Conservation (phyloP, 805 yeast species). For the Candida railenensis region DNA sequence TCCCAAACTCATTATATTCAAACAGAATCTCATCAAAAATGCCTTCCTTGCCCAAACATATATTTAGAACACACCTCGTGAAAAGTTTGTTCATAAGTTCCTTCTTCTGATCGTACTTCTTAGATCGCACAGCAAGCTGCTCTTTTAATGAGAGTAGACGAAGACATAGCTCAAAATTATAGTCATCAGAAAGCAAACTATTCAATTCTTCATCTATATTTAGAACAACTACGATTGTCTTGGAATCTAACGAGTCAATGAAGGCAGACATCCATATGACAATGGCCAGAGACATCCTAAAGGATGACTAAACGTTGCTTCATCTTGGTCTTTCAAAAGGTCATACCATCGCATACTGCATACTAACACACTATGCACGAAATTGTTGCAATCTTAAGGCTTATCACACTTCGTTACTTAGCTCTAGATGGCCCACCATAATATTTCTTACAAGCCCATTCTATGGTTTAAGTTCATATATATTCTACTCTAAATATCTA, state of each 20-base stretch:
- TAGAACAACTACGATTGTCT: background rate
- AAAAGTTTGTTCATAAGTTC: slow-evolving; percentile 48
- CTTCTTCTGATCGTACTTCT: slow-evolving; percentile 29
- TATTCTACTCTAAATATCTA: too few species aligned
- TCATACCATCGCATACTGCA: too few species aligned
- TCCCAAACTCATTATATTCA: slow-evolving; percentile 47
- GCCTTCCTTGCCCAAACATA: slow-evolving; percentile 16
- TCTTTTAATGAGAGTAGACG: slow-evolving; percentile 43
- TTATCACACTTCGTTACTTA: too few species aligned
- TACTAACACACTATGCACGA: too few species aligned
- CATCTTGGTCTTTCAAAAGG: too few species aligned
- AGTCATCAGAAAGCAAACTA: slow-evolving; percentile 27
- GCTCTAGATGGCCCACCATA: too few species aligned
- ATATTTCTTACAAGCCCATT: too few species aligned
- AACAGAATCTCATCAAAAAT: slow-evolving; percentile 20
- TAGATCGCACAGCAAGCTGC: slow-evolving; percentile 41
- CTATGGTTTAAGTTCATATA: too few species aligned
- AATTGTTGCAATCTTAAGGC: too few species aligned
- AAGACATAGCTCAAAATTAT: slow-evolving; percentile 48
- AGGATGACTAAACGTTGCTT: background rate
- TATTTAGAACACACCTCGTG: slow-evolving; percentile 40
- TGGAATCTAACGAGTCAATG: background rate
- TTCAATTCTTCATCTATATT: slow-evolving; percentile 7
- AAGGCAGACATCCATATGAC: background rate
- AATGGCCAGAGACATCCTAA: too few species aligned